Evolutionary conservation across 805 yeast species (phyloP), one percentile per base, ranked within the genome.

Genomic region (baker's yeast (Saccharomyces cerevisiae)): DNA sequence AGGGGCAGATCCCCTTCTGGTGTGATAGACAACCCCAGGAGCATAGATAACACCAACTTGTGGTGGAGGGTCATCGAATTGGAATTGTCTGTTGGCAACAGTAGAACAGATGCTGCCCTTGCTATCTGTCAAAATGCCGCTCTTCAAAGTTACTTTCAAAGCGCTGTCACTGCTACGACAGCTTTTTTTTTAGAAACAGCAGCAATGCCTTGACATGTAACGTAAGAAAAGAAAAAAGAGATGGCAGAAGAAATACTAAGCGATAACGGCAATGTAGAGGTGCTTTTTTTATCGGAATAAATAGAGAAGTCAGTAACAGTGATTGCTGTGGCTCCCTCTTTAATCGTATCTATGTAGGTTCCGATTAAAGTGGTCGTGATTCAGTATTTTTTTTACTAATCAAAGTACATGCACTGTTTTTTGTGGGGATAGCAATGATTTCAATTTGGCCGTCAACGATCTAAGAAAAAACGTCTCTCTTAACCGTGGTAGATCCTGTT

Each of bases 51-150:
- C 75, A 65, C 85, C 85, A 32, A 83, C 86, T 75, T 84, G 89
- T 60, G 89, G 88, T 69, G 87, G 85, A 55, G 87, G 87, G 64
- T 88, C 88, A 68, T 84, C 88, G 67, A 83, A 83, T 73, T 83
- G 89, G 79, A 84, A 82, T 73, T 84, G 89, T 74, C 84, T 76
- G 81, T 83, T 83, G 50, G 87, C 79, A 55, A 84, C 89, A 69
- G 84, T 82, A 50, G 88, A 78, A 59, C 89, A 89, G 60, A 84
- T 71, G 77, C 89, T 81, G 48, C 83, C 84, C 59, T 73, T 63
- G 29, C 76, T 59, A 62, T 84, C 89, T 31, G 70, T 76, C 63
- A 85, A 75, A 50, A 80, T 66, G 57, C 82, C 73, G 22, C 65
- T 73, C 41, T 74, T 68, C 62, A 85, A 75, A 31, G 76, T 74